phyloP scores from a whole-genome alignment of 2,329 filamentous ascomycete genomes.

The Ilyonectria sp. region DNA sequence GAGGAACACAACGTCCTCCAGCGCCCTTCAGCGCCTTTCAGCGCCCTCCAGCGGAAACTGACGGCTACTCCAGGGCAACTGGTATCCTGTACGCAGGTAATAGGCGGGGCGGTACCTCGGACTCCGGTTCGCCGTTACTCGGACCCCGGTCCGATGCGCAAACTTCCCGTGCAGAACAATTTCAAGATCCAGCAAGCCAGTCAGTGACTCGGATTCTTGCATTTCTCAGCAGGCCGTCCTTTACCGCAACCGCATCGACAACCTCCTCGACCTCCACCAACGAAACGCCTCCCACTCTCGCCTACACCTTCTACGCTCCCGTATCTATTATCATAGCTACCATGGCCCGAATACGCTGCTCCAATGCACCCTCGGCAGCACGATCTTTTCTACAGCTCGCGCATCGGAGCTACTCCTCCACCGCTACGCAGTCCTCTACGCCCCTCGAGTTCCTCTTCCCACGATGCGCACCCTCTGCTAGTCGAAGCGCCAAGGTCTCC shows the following conservation, averaged over 20 bases:
- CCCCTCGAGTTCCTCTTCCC: conserved; percentile 61
- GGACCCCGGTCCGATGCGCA: conserved; percentile 29
- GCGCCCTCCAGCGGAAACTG: conserved; percentile 15
- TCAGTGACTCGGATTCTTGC: conserved; percentile 37
- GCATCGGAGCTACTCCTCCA: conserved; percentile 52
- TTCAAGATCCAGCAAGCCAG: conserved; percentile 41
- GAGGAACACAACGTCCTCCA: not conserved
- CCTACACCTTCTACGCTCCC: not conserved
- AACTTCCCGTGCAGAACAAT: conserved; percentile 35
- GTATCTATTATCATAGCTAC: conserved; percentile 6
- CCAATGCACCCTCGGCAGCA: conserved; percentile 56
- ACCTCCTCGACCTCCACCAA: conserved; percentile 28
- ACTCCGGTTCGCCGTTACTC: conserved; percentile 36
- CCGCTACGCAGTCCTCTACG: conserved; percentile 42
- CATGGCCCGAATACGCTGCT: conserved; percentile 57
- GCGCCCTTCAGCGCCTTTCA: not conserved
- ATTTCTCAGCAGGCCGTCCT: conserved; percentile 48
- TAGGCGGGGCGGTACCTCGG: conserved; percentile 21
- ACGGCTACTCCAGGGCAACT: conserved; percentile 28
- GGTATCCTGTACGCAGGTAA: conserved; percentile 27
- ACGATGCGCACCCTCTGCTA: conserved; percentile 38
- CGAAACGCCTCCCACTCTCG: conserved; percentile 9
- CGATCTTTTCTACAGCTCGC: conserved; percentile 60
- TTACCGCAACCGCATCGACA: conserved; percentile 38
- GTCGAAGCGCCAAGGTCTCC: conserved; percentile 14